phyloP scores from a whole-genome alignment of 768 basidiomycete species.

The Boletellus sp. region DNA sequence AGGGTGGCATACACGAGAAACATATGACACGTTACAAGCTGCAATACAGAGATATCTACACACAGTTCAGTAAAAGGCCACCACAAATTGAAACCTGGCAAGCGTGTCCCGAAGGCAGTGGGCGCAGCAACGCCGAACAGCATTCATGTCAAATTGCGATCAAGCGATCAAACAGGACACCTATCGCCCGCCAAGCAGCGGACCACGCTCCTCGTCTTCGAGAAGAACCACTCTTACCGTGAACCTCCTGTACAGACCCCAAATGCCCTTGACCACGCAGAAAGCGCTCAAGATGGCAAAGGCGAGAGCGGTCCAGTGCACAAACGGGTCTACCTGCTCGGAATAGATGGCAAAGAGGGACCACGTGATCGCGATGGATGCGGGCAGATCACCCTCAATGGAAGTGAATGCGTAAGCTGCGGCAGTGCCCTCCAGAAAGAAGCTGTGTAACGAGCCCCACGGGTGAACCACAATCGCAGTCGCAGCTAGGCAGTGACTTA shows the following conservation, averaged over 20 bases:
- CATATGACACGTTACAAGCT: not conserved
- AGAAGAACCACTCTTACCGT: slow-evolving; percentile 55
- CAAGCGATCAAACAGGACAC: not conserved
- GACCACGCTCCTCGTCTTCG: slow-evolving; percentile 84
- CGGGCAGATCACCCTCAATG: slow-evolving; percentile 88
- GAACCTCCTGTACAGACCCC: slow-evolving; percentile 47
- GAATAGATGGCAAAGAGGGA: slow-evolving; percentile 92
- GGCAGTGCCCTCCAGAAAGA: slow-evolving; percentile 90
- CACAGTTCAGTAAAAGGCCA: not conserved
- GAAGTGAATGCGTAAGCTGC: slow-evolving; percentile 94
- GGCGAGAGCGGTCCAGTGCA: slow-evolving; percentile 86
- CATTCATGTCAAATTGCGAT: not conserved
- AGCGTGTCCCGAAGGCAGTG: not conserved
- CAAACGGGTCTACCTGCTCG: slow-evolving; percentile 64
- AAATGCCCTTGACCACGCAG: slow-evolving; percentile 77
- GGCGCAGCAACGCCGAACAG: not conserved
- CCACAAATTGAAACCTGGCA: not conserved
- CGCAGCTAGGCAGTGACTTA: slow-evolving; percentile 35
- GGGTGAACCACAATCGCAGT: slow-evolving; percentile 2
- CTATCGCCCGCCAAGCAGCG: slow-evolving; percentile 53
- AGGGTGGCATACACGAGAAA: slow-evolving; percentile 6
- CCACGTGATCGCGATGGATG: slow-evolving; percentile 87
- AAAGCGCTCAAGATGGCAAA: slow-evolving; percentile 83
- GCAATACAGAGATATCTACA: slow-evolving; percentile 3
- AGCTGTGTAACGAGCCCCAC: slow-evolving; percentile 36